Conservation (phyloP, 2,329 filamentous ascomycete genomes). For the Colletotrichum gigasporum region DNA sequence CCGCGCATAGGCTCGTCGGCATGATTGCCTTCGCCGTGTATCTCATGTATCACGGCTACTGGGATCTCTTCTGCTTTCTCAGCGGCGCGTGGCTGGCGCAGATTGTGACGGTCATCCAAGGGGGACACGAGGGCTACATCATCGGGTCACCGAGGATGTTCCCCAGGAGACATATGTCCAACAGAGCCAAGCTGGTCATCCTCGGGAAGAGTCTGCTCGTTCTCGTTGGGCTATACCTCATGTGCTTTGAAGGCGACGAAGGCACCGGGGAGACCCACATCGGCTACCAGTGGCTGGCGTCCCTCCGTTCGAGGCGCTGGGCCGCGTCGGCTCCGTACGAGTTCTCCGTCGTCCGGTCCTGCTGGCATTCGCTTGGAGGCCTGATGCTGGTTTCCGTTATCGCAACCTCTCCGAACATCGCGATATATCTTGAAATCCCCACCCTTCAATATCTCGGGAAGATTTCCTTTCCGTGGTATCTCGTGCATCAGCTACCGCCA, state of each 20-base stretch:
- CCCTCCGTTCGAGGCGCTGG: background rate
- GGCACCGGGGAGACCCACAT: background rate
- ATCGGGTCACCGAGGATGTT: background rate
- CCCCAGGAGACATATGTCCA: background rate
- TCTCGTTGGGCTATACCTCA: background rate
- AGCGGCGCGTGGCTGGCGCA: background rate
- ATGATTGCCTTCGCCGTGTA: background rate
- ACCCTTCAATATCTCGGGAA: slow-evolving; percentile 1
- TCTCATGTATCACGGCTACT: background rate
- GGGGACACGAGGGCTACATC: background rate
- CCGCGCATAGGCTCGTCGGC: background rate
- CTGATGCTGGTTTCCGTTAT: background rate
- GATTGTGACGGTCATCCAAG: background rate
- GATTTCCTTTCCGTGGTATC: slow-evolving; percentile 6
- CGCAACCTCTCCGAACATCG: background rate
- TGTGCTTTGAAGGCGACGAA: background rate
- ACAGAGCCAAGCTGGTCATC: background rate
- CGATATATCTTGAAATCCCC: background rate
- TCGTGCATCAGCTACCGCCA: background rate
- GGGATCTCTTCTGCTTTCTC: background rate
- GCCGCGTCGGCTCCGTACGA: background rate
- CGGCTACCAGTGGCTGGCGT: background rate
- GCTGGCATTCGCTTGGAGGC: background rate
- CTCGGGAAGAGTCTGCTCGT: background rate
- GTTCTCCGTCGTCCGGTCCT: background rate